Percentiles rank a stretch among this genome's conserved stretches.
Conservation (phyloP, 371 early-diverging fungal genomes). For the Haplosporangium sp. region DNA sequence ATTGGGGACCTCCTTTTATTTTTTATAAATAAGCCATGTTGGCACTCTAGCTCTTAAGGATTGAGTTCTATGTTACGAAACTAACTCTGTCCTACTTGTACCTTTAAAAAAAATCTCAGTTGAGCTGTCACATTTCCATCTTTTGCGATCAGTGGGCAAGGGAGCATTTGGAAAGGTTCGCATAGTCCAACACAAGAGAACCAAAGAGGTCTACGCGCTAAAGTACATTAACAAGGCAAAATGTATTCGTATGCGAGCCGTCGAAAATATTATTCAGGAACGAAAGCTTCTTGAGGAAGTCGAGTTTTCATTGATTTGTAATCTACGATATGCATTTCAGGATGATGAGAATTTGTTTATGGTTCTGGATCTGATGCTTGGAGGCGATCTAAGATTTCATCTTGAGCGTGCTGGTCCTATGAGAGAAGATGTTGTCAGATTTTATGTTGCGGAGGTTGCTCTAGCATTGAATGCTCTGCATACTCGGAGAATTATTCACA, state of each 20-base stretch:
- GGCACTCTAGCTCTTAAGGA: not conserved
- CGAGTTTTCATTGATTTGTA: constrained; percentile 69
- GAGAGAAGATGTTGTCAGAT: constrained; percentile 81
- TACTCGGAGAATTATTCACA: constrained; percentile 68
- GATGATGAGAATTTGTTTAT: constrained; percentile 77
- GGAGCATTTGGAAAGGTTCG: constrained; percentile 86
- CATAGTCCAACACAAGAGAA: constrained; percentile 87
- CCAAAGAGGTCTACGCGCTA: constrained; percentile 77
- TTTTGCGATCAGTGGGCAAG: constrained; percentile 78
- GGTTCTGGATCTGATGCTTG: constrained; percentile 85
- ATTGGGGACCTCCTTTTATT: not conserved
- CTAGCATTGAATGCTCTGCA: constrained; percentile 81
- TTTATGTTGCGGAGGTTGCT: constrained; percentile 84
- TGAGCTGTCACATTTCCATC: constrained; percentile 74
- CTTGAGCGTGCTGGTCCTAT: constrained; percentile 71
- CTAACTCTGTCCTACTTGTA: constrained; percentile 5
- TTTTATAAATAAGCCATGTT: not conserved
- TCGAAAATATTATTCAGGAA: constrained; percentile 79
- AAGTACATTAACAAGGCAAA: constrained; percentile 87
- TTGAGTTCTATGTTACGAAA: not conserved
- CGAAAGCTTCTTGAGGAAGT: constrained; percentile 76
- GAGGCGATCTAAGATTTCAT: constrained; percentile 91
- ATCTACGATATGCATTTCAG: constrained; percentile 74
- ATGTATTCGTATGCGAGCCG: constrained; percentile 75
- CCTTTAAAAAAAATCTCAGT: constrained; percentile 41